These are phyloP conservation scores for Blastosporella zonata DNA, from an alignment of 1,284 basidiomycete species.

Conservation along the genomic window DNA sequence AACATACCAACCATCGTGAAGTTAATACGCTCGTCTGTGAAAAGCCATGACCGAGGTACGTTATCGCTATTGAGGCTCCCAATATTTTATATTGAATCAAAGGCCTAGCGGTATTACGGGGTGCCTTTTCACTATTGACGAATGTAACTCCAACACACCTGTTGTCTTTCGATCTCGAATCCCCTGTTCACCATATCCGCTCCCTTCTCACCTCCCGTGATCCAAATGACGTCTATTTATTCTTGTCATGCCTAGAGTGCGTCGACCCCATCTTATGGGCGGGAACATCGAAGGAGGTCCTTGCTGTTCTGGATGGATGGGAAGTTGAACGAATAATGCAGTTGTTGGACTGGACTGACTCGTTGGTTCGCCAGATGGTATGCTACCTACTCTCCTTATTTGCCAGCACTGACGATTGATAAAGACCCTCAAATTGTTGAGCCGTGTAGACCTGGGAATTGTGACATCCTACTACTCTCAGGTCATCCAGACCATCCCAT, in stretches of 20 bases:
- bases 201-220: conserved; percentile 52
- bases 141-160: conserved; percentile 30
- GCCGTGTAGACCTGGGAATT: conserved; percentile 53
- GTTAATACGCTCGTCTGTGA: conserved; percentile 35
- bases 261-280: conserved; percentile 64
- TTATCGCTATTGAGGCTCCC: conserved; percentile 9
- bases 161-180: conserved; percentile 24
- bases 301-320: conserved; percentile 55
- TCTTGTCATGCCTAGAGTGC: conserved; percentile 58
- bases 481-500: conserved; percentile 37
- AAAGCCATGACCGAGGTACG: conserved; percentile 33
- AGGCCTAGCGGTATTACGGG: conserved; percentile 39
- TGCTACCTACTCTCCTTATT: conserved; percentile 12
- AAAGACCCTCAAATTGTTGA: conserved; percentile 57
- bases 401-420: conserved; percentile 17
- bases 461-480: conserved; percentile 53
- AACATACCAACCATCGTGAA: conserved; percentile 37
- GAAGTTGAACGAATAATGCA: conserved; percentile 71
- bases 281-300: conserved; percentile 47
- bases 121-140: conserved; percentile 50
- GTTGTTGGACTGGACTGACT: conserved; percentile 57
- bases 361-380: conserved; percentile 58
- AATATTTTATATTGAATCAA: neutral
- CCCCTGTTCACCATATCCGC: conserved; percentile 48
- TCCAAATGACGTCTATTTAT: conserved; percentile 60